These are phyloP conservation scores for Aspergillus steynii DNA, from an alignment of 495 filamentous ascomycete species.

Conservation along the genomic window DNA sequence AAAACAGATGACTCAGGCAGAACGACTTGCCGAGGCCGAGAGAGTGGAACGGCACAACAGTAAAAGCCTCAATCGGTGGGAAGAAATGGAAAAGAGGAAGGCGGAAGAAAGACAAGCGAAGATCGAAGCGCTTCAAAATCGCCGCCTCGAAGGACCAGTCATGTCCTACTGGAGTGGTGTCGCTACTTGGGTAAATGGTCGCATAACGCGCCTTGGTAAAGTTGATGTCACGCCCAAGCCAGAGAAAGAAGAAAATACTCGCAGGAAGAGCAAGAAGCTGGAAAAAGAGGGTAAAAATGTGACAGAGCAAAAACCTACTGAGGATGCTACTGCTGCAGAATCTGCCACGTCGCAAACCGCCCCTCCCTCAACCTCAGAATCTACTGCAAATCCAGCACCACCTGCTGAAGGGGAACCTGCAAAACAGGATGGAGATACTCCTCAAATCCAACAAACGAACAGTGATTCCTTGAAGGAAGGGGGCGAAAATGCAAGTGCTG, in stretches of 20 bases:
- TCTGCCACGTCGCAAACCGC: conserved; percentile 14
- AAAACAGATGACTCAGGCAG: conserved; percentile 82
- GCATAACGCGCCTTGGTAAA: conserved; percentile 72
- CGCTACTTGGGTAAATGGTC: conserved; percentile 73
- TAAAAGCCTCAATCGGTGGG: conserved; percentile 92
- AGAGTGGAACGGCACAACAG: conserved; percentile 79
- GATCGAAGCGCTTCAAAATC: conserved; percentile 80
- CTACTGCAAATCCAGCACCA: conserved; percentile 1
- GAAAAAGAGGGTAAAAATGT: conserved; percentile 36
- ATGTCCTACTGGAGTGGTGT: conserved; percentile 92
- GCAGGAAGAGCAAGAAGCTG: conserved; percentile 35
- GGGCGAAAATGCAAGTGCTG: conserved; percentile 4
- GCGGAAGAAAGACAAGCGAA: conserved; percentile 79
- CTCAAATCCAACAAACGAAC: conserved; percentile 5
- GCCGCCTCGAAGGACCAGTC: conserved; percentile 84
- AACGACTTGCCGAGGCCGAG: conserved; percentile 81
- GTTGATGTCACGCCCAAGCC: conserved; percentile 55
- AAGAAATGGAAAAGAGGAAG: conserved; percentile 82
- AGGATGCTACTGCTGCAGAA: conserved; percentile 17
- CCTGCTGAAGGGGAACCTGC: conserved; percentile 11
- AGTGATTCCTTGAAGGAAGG: conserved; percentile 2
- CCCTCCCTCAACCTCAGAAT: conserved; percentile 8
- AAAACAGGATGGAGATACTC: conserved; percentile 13
- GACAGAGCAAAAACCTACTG: conserved; percentile 25
- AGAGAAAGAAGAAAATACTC: conserved; percentile 37